Percentiles rank a stretch among this genome's conserved stretches.
These are phyloP conservation scores for Obba rivulosa DNA, from an alignment of 768 basidiomycete genomes.

Conservation along the genomic window DNA sequence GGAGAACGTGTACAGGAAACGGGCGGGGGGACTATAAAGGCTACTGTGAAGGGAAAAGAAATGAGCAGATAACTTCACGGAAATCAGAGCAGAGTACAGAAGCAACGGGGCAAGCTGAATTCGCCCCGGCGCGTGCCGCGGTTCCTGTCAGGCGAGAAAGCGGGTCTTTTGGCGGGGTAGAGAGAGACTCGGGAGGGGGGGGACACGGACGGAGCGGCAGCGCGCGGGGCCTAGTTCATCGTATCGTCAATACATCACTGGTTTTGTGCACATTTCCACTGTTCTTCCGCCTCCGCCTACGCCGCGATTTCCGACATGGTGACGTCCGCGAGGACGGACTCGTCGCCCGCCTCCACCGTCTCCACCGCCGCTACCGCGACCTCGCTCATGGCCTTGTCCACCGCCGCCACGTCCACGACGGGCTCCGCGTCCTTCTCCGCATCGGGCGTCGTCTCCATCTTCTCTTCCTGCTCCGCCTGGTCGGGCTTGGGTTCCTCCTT, in stretches of 20 bases:
- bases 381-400: slow-evolving; percentile 9
- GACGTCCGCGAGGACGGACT: slow-evolving; percentile 20
- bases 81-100: too few relatives aligned
- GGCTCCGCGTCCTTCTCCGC: slow-evolving; percentile 17
- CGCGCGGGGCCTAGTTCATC: not conserved
- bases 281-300: not conserved
- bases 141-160: too few relatives aligned
- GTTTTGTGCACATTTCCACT: not conserved
- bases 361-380: slow-evolving; percentile 13
- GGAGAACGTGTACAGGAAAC: not conserved
- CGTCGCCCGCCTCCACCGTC: slow-evolving; percentile 16
- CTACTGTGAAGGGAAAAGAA: not conserved
- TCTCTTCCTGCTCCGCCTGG: slow-evolving; percentile 10
- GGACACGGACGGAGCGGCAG: not conserved
- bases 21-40: not conserved
- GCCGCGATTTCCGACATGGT: slow-evolving; percentile 24
- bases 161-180: too few relatives aligned
- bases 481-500: slow-evolving; percentile 10
- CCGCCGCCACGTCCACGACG: slow-evolving; percentile 4
- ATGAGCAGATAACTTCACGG: too few relatives aligned
- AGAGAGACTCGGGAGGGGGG: not conserved
- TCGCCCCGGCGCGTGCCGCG: not conserved
- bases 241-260: not conserved
- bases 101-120: not conserved
- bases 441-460: slow-evolving; percentile 37